phyloP scores from a whole-genome alignment of 768 basidiomycete genomes.

The Mycena pura region DNA sequence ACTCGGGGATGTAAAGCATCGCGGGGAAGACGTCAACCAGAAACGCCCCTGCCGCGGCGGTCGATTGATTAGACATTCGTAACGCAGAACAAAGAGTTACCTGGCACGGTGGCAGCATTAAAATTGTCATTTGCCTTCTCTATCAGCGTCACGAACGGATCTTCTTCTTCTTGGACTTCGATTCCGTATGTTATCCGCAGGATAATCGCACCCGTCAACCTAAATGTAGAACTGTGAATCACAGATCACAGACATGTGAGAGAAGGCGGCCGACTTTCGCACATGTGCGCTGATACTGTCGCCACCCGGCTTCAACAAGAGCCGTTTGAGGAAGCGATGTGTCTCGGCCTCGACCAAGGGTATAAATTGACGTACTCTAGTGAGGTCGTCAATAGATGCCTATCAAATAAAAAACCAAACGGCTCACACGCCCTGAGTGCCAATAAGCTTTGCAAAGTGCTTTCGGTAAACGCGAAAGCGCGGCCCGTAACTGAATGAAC shows the following conservation, averaged over 20 bases:
- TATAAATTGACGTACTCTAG: constrained; percentile 36
- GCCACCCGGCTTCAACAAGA: constrained; percentile 36
- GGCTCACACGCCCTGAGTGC: constrained; percentile 33
- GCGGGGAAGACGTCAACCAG: constrained; percentile 49
- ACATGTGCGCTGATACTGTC: constrained; percentile 41
- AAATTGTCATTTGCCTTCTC: constrained; percentile 61
- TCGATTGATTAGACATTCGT: not conserved
- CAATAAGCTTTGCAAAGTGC: constrained; percentile 50
- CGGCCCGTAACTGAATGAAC: constrained; percentile 40
- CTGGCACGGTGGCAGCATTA: constrained; percentile 54
- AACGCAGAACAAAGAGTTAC: constrained; percentile 36
- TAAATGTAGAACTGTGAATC: constrained; percentile 26
- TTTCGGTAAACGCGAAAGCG: constrained; percentile 53
- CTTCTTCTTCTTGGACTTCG: constrained; percentile 56
- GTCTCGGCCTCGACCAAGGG: constrained; percentile 44
- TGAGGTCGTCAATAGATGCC: not conserved
- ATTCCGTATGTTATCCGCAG: constrained; percentile 63
- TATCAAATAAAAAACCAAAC: not conserved
- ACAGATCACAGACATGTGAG: not conserved
- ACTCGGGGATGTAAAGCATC: constrained; percentile 57
- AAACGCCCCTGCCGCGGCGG: constrained; percentile 38
- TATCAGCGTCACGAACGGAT: constrained; percentile 59
- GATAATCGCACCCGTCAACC: constrained; percentile 60
- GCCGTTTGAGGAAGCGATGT: constrained; percentile 44
- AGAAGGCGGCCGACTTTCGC: constrained; percentile 44